phyloP scores from a whole-genome alignment of 108 stramenopile genomes.

The Pseudonitzschia delicatissima region DNA sequence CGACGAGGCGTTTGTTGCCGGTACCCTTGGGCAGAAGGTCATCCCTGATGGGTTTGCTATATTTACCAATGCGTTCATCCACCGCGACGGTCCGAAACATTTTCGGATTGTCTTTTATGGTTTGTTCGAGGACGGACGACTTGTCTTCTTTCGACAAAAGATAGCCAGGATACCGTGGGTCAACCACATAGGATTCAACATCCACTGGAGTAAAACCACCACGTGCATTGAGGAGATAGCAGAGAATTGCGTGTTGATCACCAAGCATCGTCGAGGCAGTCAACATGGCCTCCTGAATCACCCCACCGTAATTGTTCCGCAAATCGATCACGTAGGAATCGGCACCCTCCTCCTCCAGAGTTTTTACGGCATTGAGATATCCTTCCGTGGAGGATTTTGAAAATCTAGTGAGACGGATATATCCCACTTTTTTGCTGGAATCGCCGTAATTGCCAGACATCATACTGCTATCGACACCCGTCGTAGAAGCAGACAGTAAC shows the following conservation, averaged over 20 bases:
- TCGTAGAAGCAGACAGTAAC: slow-evolving; percentile 39
- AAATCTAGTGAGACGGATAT: slow-evolving; percentile 81
- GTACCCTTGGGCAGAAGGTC: too few species aligned
- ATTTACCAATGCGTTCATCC: too few species aligned
- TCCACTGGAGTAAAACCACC: slow-evolving; percentile 83
- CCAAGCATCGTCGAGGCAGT: slow-evolving; percentile 74
- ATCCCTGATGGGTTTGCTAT: too few species aligned
- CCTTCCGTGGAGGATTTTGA: slow-evolving; percentile 66
- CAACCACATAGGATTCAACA: slow-evolving; percentile 73
- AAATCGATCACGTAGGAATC: slow-evolving; percentile 79
- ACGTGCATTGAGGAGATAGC: slow-evolving; percentile 72
- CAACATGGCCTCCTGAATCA: slow-evolving; percentile 84
- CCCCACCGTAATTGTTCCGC: slow-evolving; percentile 81
- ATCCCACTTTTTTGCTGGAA: slow-evolving; percentile 46
- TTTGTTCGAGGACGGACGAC: slow-evolving; percentile 50
- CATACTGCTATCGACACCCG: not conserved
- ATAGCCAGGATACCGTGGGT: slow-evolving; percentile 77
- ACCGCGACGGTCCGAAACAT: slow-evolving; percentile 34
- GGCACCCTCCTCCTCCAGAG: slow-evolving; percentile 66
- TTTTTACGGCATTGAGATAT: slow-evolving; percentile 56
- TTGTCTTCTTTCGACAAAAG: slow-evolving; percentile 55
- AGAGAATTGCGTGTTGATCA: slow-evolving; percentile 75
- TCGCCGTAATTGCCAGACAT: not conserved
- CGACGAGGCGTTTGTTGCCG: not conserved
- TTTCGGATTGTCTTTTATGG: slow-evolving; percentile 60